Conservation (phyloP, 2,329 filamentous ascomycete genomes). For the Tolypocladium endophyticum region DNA sequence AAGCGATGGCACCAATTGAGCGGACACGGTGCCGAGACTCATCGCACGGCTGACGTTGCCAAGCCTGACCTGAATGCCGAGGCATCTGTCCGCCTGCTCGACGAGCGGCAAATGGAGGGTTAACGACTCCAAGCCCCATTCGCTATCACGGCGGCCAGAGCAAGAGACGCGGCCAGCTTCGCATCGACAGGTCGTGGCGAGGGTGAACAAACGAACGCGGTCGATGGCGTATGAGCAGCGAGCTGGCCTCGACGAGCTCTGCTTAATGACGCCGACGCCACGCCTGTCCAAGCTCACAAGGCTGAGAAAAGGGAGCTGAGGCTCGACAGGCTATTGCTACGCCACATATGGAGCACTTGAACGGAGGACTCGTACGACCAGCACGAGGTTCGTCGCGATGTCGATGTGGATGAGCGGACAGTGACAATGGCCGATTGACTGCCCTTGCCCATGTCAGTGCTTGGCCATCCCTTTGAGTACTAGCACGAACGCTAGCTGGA, state of each 20-base stretch:
- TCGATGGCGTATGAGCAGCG: background rate
- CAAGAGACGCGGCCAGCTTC: background rate
- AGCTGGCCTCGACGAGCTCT: background rate
- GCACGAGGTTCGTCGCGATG: background rate
- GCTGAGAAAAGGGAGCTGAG: background rate
- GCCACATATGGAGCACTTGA: too few species aligned
- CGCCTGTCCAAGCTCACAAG: background rate
- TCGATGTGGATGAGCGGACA: background rate
- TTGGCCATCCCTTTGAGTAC: background rate
- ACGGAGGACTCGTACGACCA: too few species aligned
- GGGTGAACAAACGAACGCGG: background rate
- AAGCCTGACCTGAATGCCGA: background rate
- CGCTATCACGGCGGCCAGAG: background rate
- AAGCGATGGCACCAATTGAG: background rate
- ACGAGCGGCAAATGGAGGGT: background rate
- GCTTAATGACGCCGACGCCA: background rate
- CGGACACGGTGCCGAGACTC: background rate
- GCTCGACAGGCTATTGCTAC: background rate
- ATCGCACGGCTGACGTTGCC: background rate
- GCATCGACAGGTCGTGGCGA: background rate
- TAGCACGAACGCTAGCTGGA: background rate
- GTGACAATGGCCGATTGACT: background rate
- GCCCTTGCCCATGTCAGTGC: background rate
- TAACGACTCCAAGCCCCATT: background rate
- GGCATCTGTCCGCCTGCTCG: background rate